phyloP scores from a whole-genome alignment of 2,329 filamentous ascomycete genomes.

The Coniochaeta pulveracea region DNA sequence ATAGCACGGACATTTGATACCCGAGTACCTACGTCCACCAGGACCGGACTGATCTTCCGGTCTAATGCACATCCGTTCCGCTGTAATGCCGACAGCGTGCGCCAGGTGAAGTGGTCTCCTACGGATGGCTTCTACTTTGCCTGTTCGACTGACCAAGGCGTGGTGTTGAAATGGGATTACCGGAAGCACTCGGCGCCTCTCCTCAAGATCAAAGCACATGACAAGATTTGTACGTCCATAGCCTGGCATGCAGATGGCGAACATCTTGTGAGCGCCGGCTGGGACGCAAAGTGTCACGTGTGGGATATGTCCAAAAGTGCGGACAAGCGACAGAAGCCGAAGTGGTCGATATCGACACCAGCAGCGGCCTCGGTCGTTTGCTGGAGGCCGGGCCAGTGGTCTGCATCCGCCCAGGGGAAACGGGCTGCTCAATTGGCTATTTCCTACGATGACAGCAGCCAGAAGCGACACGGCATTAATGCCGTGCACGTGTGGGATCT shows the following conservation, averaged over 20 bases:
- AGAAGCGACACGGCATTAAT: constrained; percentile 42
- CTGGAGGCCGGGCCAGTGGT: constrained; percentile 56
- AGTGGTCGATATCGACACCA: constrained; percentile 49
- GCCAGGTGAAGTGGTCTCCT: constrained; percentile 55
- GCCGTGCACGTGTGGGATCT: constrained; percentile 58
- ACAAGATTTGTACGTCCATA: constrained; percentile 46
- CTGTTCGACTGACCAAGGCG: constrained; percentile 51
- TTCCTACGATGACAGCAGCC: constrained; percentile 45
- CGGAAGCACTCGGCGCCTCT: constrained; percentile 40
- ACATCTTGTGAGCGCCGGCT: constrained; percentile 52
- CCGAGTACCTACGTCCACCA: constrained; percentile 32
- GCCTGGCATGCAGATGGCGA: constrained; percentile 58
- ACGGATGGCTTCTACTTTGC: constrained; percentile 50
- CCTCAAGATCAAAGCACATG: constrained; percentile 49
- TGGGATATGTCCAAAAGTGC: constrained; percentile 52
- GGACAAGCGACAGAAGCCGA: constrained; percentile 53
- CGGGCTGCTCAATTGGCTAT: constrained; percentile 52
- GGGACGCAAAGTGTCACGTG: constrained; percentile 50
- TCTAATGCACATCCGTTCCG: constrained; percentile 27
- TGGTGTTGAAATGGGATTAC: constrained; percentile 54
- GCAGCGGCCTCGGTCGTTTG: constrained; percentile 47
- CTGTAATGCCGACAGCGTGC: constrained; percentile 44
- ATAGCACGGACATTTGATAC: constrained; percentile 52
- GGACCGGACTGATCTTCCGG: constrained; percentile 38
- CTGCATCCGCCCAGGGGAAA: constrained; percentile 47